Percentiles rank a stretch among this genome's conserved stretches.
Evolutionary conservation across 2,329 filamentous ascomycete genomes (phyloP).

Genomic region (Clonostachys rhizophaga): DNA sequence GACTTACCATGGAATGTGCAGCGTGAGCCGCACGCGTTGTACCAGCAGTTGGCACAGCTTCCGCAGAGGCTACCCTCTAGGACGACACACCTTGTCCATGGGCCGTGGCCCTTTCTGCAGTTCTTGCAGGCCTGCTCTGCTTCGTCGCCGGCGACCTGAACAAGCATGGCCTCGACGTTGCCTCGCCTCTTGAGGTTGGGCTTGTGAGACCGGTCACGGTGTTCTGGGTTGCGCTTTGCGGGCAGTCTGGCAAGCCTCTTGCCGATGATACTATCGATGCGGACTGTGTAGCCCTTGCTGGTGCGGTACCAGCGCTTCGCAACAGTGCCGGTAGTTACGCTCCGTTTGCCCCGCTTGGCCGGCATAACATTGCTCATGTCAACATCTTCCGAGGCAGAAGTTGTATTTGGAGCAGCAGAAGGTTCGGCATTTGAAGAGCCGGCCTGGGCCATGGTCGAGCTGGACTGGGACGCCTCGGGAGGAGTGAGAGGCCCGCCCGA

Average conservation of each 20-base stretch:
- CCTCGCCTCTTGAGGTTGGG: constrained; percentile 53
- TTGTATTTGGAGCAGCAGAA: too few species aligned
- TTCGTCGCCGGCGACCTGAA: constrained; percentile 48
- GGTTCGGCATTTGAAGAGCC: too few species aligned
- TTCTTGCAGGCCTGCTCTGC: constrained; percentile 50
- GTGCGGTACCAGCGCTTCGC: too few species aligned
- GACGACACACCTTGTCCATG: constrained; percentile 55
- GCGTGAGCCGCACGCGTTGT: constrained; percentile 54
- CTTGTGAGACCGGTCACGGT: constrained; percentile 40
- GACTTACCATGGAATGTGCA: constrained; percentile 56
- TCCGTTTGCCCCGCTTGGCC: too few species aligned
- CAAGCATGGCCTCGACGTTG: constrained; percentile 56
- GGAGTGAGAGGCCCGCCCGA: too few species aligned
- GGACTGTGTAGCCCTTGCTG: constrained; percentile 16
- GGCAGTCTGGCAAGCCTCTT: constrained; percentile 45
- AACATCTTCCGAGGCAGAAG: too few species aligned
- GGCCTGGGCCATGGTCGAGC: too few species aligned
- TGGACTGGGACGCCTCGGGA: too few species aligned
- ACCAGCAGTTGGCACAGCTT: constrained; percentile 60
- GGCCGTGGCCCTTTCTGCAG: constrained; percentile 55
- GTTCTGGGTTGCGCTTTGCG: constrained; percentile 43
- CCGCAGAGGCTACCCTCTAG: constrained; percentile 57
- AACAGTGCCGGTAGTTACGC: constrained; percentile 1
- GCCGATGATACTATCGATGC: constrained; percentile 47
- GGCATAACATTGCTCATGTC: too few species aligned